These are phyloP conservation scores for Holtermanniella nyarrowii DNA, from an alignment of 768 basidiomycete species.

Conservation along the genomic window DNA sequence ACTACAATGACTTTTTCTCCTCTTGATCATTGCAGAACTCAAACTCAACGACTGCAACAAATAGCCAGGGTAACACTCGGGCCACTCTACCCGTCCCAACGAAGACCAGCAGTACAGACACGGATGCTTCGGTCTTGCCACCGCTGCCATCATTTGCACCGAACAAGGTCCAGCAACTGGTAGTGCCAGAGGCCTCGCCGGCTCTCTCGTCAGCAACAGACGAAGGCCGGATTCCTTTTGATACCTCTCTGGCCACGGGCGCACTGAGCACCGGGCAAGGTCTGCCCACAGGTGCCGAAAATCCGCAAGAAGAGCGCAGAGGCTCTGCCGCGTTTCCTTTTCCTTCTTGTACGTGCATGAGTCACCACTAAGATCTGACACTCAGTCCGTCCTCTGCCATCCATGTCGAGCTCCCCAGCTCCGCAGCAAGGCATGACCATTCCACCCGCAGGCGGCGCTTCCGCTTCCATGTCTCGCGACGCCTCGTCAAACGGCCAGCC, in stretches of 20 bases:
- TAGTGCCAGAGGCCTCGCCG: too few species aligned
- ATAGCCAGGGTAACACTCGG: too few species aligned
- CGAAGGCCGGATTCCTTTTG: too few species aligned
- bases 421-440: constrained; percentile 18
- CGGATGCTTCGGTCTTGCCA: constrained; percentile 14
- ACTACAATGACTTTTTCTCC: too few species aligned
- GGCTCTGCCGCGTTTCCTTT: constrained; percentile 30
- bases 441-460: constrained; percentile 11
- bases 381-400: constrained; percentile 22
- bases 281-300: neutral
- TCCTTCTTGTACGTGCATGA: constrained; percentile 5
- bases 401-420: constrained; percentile 10
- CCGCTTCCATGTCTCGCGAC: constrained; percentile 18
- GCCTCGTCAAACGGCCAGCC: constrained; percentile 8
- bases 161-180: constrained; percentile 4
- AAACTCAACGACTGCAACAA: too few species aligned
- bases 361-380: neutral
- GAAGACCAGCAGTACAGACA: constrained; percentile 19
- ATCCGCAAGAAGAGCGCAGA: constrained; percentile 3
- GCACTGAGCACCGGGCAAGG: neutral
- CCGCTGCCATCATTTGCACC: constrained; percentile 6
- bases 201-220: neutral
- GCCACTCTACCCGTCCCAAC: too few species aligned
- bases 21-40: too few species aligned
- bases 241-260: too few species aligned